phyloP scores from a whole-genome alignment of 2,329 filamentous ascomycete genomes.

The Pseudocercospora vitis region DNA sequence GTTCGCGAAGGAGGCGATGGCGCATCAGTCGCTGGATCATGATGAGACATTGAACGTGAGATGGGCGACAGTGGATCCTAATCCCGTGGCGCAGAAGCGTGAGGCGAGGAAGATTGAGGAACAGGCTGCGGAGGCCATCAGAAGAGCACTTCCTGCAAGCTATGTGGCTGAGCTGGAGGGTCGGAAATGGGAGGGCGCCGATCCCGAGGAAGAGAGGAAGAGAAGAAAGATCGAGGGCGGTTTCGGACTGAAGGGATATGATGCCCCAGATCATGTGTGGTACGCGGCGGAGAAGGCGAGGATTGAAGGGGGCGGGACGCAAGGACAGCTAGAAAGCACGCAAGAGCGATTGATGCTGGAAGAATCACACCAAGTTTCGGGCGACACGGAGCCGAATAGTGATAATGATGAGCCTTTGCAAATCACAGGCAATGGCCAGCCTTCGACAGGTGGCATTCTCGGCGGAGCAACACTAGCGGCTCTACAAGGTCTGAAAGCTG shows the following conservation, averaged over 20 bases:
- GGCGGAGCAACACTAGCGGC: conserved; percentile 80
- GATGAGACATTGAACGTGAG: conserved; percentile 91
- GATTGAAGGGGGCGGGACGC: conserved; percentile 57
- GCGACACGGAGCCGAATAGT: conserved; percentile 43
- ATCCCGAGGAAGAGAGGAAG: conserved; percentile 76
- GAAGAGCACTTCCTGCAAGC: conserved; percentile 80
- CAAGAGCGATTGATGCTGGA: conserved; percentile 58
- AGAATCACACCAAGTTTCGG: conserved; percentile 45
- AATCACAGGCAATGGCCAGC: background rate
- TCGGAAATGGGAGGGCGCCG: conserved; percentile 51
- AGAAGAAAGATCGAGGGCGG: conserved; percentile 83
- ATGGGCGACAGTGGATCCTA: conserved; percentile 96
- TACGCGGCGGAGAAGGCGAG: conserved; percentile 75
- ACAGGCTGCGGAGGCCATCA: conserved; percentile 90
- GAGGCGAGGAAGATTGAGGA: conserved; percentile 89
- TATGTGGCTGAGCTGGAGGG: conserved; percentile 95
- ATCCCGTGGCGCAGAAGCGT: conserved; percentile 88
- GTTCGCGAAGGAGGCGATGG: conserved; percentile 84
- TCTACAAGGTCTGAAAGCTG: conserved; percentile 58
- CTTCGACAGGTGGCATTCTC: conserved; percentile 65
- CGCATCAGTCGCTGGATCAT: conserved; percentile 87
- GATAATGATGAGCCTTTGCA: conserved; percentile 27
- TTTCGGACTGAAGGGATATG: conserved; percentile 87
- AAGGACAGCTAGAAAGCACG: conserved; percentile 1
- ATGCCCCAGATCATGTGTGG: conserved; percentile 91